Evolutionary conservation across 306 rosid species (phyloP).

Genomic region (Casuarina cunninghamiana): DNA sequence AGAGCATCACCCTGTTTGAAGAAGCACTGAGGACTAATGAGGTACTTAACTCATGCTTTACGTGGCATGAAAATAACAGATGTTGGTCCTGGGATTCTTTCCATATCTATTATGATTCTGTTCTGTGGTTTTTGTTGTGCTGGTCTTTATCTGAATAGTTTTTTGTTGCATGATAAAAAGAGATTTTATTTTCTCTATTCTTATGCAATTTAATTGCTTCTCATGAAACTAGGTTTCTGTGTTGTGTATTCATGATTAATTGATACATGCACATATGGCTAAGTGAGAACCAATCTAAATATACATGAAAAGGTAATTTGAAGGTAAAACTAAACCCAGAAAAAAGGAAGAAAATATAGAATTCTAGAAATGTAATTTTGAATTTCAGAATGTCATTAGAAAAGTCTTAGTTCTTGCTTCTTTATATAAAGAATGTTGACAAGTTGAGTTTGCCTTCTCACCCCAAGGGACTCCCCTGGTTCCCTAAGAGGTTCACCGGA

Average conservation of each 20-base stretch:
- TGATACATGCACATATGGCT: background rate
- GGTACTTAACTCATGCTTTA: constrained; percentile 42
- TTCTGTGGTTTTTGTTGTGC: background rate
- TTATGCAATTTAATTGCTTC: background rate
- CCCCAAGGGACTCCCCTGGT: too few relatives aligned
- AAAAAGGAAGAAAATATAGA: too few relatives aligned
- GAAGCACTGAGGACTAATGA: constrained; percentile 76
- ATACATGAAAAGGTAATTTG: too few relatives aligned
- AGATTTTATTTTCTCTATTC: background rate
- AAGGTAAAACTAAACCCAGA: too few relatives aligned
- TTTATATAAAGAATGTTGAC: too few relatives aligned
- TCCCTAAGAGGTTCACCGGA: too few relatives aligned
- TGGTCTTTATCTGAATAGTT: background rate
- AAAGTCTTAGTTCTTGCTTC: too few relatives aligned
- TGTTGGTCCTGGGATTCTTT: background rate
- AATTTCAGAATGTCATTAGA: too few relatives aligned
- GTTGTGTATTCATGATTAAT: background rate
- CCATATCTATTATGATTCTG: background rate
- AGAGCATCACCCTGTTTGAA: constrained; percentile 54
- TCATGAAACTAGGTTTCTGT: background rate
- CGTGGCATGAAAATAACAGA: constrained; percentile 5
- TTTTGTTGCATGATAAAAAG: background rate
- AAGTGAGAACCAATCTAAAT: too few relatives aligned
- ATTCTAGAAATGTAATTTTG: too few relatives aligned
- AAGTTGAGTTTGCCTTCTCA: too few relatives aligned